These are phyloP conservation scores for Phaeotremella fagi DNA, from an alignment of 768 basidiomycete species.

Conservation along the genomic window DNA sequence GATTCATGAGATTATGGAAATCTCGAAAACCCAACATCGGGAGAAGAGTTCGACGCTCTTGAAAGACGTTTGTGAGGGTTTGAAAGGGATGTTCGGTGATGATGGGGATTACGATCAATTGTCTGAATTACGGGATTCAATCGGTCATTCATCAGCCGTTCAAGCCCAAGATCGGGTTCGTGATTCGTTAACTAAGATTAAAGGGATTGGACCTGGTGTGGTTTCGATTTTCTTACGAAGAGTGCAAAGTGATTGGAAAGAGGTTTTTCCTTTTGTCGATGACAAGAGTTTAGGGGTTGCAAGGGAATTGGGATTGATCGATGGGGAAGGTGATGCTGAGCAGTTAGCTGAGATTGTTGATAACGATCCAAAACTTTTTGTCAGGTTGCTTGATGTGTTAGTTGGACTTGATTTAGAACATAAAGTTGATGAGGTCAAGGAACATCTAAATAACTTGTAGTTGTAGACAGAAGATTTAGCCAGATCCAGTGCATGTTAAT, in stretches of 20 bases:
- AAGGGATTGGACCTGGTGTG: conserved; percentile 35
- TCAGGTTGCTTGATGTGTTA: conserved; percentile 32
- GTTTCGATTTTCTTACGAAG: conserved; percentile 34
- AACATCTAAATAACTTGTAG: not conserved
- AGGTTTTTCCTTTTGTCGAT: conserved; percentile 40
- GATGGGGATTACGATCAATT: conserved; percentile 7
- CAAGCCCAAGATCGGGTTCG: conserved; percentile 24
- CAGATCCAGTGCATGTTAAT: too few relatives aligned
- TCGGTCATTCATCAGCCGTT: conserved; percentile 7
- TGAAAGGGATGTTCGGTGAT: conserved; percentile 24
- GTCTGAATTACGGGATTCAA: conserved; percentile 11
- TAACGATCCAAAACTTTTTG: conserved; percentile 20
- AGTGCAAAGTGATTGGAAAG: conserved; percentile 37
- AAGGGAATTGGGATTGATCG: conserved; percentile 20
- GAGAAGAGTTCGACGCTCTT: conserved; percentile 34
- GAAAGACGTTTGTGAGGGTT: conserved; percentile 25
- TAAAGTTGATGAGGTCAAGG: conserved; percentile 23
- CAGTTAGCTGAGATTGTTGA: conserved; percentile 17
- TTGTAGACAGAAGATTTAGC: too few relatives aligned
- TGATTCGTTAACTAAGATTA: conserved; percentile 24
- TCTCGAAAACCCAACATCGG: conserved; percentile 36
- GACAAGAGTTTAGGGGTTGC: conserved; percentile 28
- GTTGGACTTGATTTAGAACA: conserved; percentile 39
- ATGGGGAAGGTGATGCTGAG: conserved; percentile 14
- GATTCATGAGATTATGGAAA: conserved; percentile 23